phyloP scores from a whole-genome alignment of 1,139 yeast genomes.

The Magnusiomyces suaveolens region DNA sequence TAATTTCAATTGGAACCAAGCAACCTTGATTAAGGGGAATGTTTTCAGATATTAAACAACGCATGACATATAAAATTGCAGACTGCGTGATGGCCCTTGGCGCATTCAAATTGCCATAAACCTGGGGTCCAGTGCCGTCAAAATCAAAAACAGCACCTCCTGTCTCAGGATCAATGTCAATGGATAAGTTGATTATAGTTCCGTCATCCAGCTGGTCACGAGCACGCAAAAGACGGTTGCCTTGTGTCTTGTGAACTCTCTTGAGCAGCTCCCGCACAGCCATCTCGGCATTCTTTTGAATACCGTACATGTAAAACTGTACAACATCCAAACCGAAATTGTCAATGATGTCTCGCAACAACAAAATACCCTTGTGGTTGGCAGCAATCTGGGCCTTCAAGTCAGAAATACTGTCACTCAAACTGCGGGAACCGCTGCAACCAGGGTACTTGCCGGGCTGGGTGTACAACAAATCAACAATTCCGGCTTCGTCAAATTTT shows the following conservation, averaged over 20 bases:
- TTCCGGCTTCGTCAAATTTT: constrained; percentile 45
- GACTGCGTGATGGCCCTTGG: constrained; percentile 69
- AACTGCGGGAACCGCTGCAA: constrained; percentile 51
- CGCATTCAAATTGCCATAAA: constrained; percentile 54
- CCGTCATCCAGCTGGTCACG: constrained; percentile 56
- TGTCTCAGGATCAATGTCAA: constrained; percentile 36
- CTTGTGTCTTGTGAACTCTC: constrained; percentile 26
- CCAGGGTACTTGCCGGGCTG: constrained; percentile 49
- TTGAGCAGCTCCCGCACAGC: constrained; percentile 43
- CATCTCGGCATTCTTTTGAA: constrained; percentile 50
- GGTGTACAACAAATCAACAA: constrained; percentile 39
- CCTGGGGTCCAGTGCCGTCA: constrained; percentile 50
- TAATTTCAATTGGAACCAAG: constrained; percentile 55
- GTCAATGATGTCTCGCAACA: constrained; percentile 40
- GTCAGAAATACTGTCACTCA: constrained; percentile 52
- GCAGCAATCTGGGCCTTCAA: constrained; percentile 61
- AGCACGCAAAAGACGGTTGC: constrained; percentile 33
- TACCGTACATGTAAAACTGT: constrained; percentile 50
- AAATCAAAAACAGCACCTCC: constrained; percentile 52
- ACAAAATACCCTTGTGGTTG: constrained; percentile 50
- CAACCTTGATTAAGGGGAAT: constrained; percentile 85
- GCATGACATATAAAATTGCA: constrained; percentile 68
- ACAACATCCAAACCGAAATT: constrained; percentile 46
- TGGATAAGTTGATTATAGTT: constrained; percentile 39
- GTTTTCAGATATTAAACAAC: constrained; percentile 65